Conservation (phyloP, 2,329 filamentous ascomycete genomes). For the Curvularia hawaiiensis region DNA sequence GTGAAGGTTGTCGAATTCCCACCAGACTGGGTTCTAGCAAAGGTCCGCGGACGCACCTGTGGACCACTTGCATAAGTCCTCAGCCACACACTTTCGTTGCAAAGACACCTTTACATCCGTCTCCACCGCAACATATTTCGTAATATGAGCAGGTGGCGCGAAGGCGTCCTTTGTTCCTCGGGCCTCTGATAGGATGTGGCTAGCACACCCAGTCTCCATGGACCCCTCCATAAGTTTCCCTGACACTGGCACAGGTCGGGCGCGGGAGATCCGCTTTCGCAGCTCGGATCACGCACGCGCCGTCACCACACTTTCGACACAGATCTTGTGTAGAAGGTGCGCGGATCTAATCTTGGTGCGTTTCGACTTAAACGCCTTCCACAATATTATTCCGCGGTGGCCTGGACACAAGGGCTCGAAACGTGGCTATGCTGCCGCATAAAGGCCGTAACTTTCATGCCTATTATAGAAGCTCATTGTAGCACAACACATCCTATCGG, state of each 20-base stretch:
- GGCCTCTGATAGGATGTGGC: too few relatives aligned
- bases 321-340: background rate
- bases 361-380: background rate
- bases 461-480: background rate
- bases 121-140: background rate
- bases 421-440: background rate
- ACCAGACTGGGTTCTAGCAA: background rate
- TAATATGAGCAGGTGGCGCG: background rate
- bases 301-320: background rate
- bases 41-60: background rate
- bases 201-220: too few relatives aligned
- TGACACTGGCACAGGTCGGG: too few relatives aligned
- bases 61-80: background rate
- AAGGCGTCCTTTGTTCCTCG: background rate
- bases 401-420: background rate
- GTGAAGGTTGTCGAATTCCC: background rate
- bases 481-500: slow-evolving; percentile 25
- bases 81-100: background rate
- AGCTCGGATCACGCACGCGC: too few relatives aligned
- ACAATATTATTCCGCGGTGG: background rate
- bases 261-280: background rate
- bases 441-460: background rate
- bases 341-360: background rate
- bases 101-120: background rate
- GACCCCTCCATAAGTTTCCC: too few relatives aligned